Percentiles rank a stretch among this genome's conserved stretches.
Conservation (phyloP, 2,329 filamentous ascomycete genomes). For the Fusarium continuum region DNA sequence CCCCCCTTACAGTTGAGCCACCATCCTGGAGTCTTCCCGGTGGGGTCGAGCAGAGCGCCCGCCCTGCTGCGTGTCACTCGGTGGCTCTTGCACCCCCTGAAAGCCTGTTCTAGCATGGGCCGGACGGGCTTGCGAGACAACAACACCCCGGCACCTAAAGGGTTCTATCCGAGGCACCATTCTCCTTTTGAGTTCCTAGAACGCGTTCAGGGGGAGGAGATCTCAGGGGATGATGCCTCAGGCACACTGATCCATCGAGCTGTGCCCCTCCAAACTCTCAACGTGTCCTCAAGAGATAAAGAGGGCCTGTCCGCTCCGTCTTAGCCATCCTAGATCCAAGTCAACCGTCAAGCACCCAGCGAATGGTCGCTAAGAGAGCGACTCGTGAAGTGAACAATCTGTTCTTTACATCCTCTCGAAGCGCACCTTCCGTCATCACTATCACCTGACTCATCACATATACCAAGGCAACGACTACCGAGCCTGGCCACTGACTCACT, state of each 20-base stretch:
- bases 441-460: conserved; percentile 38
- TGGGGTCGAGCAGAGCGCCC: background rate
- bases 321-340: conserved; percentile 27
- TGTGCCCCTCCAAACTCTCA: conserved; percentile 32
- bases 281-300: conserved; percentile 53
- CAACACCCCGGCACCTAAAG: conserved; percentile 23
- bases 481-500: conserved; percentile 39
- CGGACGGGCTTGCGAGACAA: conserved; percentile 6
- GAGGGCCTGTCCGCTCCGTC: conserved; percentile 41
- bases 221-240: conserved; percentile 44
- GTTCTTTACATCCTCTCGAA: conserved; percentile 40
- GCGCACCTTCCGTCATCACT: conserved; percentile 24
- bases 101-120: conserved; percentile 28
- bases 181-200: conserved; percentile 22
- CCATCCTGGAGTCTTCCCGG: conserved; percentile 17
- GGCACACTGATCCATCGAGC: conserved; percentile 33
- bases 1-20: conserved; percentile 37
- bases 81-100: conserved; percentile 30
- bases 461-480: conserved; percentile 22
- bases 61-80: conserved; percentile 17
- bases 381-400: conserved; percentile 40
- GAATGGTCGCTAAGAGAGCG: conserved; percentile 29
- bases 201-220: conserved; percentile 24
- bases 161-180: conserved; percentile 21
- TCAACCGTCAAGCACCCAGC: conserved; percentile 27